Evolutionary conservation across 345 rosid genomes (phyloP).

Genomic region (Chamaenerion angustifolium): DNA sequence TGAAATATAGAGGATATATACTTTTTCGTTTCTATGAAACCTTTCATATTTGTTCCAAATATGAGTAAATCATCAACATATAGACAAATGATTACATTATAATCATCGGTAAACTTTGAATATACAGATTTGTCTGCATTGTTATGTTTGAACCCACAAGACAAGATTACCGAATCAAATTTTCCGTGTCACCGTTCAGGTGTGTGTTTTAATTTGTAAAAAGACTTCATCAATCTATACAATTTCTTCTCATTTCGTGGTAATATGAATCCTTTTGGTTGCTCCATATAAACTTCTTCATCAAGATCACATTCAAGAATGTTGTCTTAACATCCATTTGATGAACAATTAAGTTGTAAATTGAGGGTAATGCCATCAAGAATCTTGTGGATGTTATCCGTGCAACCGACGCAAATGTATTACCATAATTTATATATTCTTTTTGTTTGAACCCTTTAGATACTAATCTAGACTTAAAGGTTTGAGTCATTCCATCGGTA

Average conservation of each 20-base stretch:
- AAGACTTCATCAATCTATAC: too few species aligned
- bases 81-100: too few species aligned
- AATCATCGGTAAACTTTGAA: too few species aligned
- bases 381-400: not conserved
- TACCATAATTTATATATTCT: slow-evolving; percentile 3
- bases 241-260: not conserved
- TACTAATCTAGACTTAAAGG: slow-evolving; percentile 4
- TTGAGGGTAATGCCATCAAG: not conserved
- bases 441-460: slow-evolving; percentile 4
- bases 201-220: too few species aligned
- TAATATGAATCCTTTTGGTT: not conserved
- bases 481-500: not conserved
- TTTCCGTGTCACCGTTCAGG: too few species aligned
- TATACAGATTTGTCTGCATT: too few species aligned
- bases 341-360: slow-evolving; percentile 1
- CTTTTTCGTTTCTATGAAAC: not conserved
- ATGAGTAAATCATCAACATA: not conserved
- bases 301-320: not conserved
- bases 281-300: slow-evolving; percentile 2
- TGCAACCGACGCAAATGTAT: slow-evolving; percentile 1
- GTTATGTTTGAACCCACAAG: too few species aligned
- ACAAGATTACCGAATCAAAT: too few species aligned
- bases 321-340: slow-evolving; percentile 6
- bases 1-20: not conserved
- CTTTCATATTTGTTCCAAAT: not conserved